phyloP scores from a whole-genome alignment of 129 eudicot species.

The Kitagawia praeruptora region DNA sequence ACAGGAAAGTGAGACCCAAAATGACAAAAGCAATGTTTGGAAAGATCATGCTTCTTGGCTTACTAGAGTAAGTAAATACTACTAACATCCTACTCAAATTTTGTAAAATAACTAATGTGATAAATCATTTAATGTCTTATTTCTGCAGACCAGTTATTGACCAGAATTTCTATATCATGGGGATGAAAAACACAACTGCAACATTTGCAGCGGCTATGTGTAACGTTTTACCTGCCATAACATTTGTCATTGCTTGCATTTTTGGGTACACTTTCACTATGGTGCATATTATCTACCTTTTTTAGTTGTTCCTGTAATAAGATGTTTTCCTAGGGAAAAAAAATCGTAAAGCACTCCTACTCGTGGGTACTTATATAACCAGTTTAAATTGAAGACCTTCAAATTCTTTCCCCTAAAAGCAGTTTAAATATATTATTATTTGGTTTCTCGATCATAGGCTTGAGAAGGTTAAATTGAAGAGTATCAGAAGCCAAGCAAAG shows the following conservation, averaged over 20 bases:
- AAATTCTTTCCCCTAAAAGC: neutral
- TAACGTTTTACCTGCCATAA: conserved; percentile 90
- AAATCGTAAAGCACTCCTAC: neutral
- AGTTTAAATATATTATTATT: neutral
- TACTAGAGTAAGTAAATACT: conserved; percentile 61
- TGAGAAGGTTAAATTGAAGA: conserved; percentile 63
- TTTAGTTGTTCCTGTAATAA: neutral
- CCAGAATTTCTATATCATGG: conserved; percentile 75
- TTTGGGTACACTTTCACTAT: conserved; percentile 40
- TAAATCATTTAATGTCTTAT: neutral
- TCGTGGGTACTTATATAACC: neutral
- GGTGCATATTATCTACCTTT: neutral
- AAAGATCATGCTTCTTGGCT: conserved; percentile 55
- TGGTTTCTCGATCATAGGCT: conserved; percentile 48
- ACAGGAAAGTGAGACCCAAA: conserved; percentile 83
- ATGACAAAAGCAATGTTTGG: conserved; percentile 56
- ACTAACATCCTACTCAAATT: neutral
- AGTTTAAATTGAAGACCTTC: neutral
- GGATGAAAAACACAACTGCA: conserved; percentile 93
- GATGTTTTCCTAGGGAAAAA: neutral
- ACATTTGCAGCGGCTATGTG: conserved; percentile 87
- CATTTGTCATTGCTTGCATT: conserved; percentile 73
- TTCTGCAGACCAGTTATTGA: conserved; percentile 85
- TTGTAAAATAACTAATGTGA: conserved; percentile 10
- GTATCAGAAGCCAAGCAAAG: conserved; percentile 81